Evolutionary conservation across 345 rosid species (phyloP).

Genomic region (Pugionium dolabratum): DNA sequence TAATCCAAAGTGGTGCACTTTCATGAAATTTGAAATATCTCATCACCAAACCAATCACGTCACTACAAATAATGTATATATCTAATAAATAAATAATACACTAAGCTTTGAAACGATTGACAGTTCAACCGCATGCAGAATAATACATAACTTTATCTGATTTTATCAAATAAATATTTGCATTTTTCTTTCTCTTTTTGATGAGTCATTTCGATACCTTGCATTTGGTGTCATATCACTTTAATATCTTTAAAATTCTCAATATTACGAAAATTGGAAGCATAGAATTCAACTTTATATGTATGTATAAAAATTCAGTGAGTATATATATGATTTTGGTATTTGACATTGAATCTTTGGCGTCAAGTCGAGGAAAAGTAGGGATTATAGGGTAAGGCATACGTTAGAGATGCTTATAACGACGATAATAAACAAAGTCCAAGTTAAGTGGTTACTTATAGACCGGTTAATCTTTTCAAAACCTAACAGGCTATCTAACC

Average conservation of each 20-base stretch:
- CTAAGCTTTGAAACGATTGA: not conserved
- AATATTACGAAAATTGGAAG: not conserved
- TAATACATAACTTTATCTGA: conserved; percentile 11
- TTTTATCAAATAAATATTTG: too few species aligned
- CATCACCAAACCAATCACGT: too few species aligned
- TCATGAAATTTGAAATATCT: too few species aligned
- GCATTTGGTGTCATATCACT: not conserved
- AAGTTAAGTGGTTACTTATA: conserved; percentile 6
- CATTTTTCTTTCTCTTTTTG: too few species aligned
- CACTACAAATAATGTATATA: too few species aligned
- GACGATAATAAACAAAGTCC: not conserved
- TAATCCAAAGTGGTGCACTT: too few species aligned
- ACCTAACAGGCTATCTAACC: not conserved
- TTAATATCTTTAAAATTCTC: not conserved
- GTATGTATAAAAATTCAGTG: too few species aligned
- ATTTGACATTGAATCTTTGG: conserved; percentile 33
- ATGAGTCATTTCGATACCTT: too few species aligned
- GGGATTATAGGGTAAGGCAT: conserved; percentile 21
- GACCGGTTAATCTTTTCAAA: not conserved
- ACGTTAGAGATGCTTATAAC: conserved; percentile 19
- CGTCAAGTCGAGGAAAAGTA: conserved; percentile 32
- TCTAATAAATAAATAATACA: too few species aligned
- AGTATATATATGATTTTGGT: too few species aligned
- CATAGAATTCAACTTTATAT: not conserved
- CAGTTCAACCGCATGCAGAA: conserved; percentile 15